A percentile compares a stretch with the other conserved stretches of the same genome.
Evolutionary conservation across 2,329 filamentous ascomycete genomes (phyloP).

Genomic region (Hawksworthiomyces lignivorus): DNA sequence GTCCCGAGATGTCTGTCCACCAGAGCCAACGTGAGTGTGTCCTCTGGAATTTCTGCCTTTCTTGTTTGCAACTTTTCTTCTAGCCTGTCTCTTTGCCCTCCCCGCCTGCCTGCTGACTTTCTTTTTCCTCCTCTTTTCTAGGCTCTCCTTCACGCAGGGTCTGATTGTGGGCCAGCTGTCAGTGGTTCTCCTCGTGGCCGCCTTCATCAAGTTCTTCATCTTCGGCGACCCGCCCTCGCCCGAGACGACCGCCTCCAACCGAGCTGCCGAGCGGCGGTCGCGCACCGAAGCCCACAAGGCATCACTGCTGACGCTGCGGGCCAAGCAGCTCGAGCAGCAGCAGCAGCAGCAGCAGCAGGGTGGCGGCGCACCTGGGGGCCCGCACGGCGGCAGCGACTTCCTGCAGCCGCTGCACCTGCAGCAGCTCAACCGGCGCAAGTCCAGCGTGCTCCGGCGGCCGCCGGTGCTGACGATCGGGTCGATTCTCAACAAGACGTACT

Average conservation of each 20-base stretch:
- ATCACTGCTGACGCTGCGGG: constrained; percentile 58
- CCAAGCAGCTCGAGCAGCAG: constrained; percentile 28
- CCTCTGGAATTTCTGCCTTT: constrained; percentile 2
- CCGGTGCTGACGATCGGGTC: constrained; percentile 82
- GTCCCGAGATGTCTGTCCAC: constrained; percentile 35
- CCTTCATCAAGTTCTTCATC: constrained; percentile 99
- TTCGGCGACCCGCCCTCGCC: constrained; percentile 87
- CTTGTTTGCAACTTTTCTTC: background rate
- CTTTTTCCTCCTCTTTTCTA: too few relatives aligned
- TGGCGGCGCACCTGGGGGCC: background rate
- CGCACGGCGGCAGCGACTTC: background rate
- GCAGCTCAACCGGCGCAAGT: constrained; percentile 36
- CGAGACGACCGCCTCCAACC: constrained; percentile 68
- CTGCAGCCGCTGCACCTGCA: constrained; percentile 24
- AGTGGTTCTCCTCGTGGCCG: constrained; percentile 81
- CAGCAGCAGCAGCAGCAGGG: constrained; percentile 20
- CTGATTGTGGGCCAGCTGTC: constrained; percentile 90
- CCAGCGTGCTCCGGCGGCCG: constrained; percentile 63
- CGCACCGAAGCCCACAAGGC: constrained; percentile 69
- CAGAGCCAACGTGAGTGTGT: constrained; percentile 43
- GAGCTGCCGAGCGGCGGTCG: constrained; percentile 66
- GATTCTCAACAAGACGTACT: constrained; percentile 94
- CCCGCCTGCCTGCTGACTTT: background rate
- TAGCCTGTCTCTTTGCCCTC: background rate
- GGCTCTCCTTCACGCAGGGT: constrained; percentile 86